Conservation (phyloP, 352 stramenopile species). For the Phytophthora vignae region DNA sequence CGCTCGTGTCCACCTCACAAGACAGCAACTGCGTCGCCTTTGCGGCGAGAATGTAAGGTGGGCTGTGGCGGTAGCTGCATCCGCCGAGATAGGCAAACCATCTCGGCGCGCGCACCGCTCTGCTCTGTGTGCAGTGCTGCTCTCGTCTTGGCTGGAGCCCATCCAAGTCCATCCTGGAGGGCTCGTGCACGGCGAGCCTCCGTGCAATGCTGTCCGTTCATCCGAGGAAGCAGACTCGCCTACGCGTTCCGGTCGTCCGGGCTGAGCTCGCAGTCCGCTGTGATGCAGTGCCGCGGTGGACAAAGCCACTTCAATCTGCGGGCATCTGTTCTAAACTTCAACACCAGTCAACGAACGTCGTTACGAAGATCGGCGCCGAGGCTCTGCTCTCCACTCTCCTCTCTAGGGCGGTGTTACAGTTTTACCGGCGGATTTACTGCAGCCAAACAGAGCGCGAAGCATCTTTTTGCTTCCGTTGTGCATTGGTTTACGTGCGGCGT, state of each 20-base stretch:
- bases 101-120: slow-evolving; percentile 14
- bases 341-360: slow-evolving; percentile 17
- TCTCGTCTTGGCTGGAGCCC: slow-evolving; percentile 8
- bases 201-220: neutral
- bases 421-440: slow-evolving; percentile 21
- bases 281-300: neutral
- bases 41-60: slow-evolving; percentile 27
- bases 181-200: neutral
- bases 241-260: slow-evolving; percentile 8
- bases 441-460: slow-evolving; percentile 8
- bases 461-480: slow-evolving; percentile 2
- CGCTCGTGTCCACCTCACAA: slow-evolving; percentile 4
- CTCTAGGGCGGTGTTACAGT: neutral
- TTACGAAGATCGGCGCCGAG: slow-evolving; percentile 20
- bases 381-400: no score
- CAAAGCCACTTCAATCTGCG: slow-evolving; percentile 27
- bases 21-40: slow-evolving; percentile 6
- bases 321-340: slow-evolving; percentile 32
- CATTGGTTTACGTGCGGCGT: neutral
- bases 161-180: slow-evolving; percentile 1
- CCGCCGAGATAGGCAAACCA: slow-evolving; percentile 18
- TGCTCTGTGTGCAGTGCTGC: neutral
- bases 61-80: slow-evolving; percentile 19
- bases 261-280: neutral
- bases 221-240: slow-evolving; percentile 1